Conservation (phyloP, 75 land plant genomes). For the Ceratopteris richardii region DNA sequence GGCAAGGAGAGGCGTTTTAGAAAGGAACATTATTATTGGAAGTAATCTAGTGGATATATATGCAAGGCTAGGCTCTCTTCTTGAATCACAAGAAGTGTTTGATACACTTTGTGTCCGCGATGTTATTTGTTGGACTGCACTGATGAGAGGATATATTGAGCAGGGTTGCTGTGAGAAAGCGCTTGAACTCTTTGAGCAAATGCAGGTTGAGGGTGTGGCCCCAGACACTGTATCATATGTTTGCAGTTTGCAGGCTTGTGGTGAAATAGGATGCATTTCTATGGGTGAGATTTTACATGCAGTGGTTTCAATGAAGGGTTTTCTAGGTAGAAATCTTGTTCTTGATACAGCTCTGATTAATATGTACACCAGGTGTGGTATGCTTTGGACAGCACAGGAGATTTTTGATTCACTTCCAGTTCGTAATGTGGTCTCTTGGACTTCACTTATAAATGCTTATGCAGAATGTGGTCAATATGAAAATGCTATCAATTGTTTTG, state of each 20-base stretch:
- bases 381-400: conserved; percentile 4
- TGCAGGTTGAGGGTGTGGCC: conserved; percentile 27
- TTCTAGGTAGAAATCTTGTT: conserved; percentile 1
- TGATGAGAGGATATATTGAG: conserved; percentile 29
- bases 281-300: conserved; percentile 32
- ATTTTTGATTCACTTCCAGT: conserved; percentile 14
- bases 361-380: conserved; percentile 10
- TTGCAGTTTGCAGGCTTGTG: conserved; percentile 32
- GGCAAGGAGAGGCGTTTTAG: background rate
- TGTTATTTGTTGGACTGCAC: conserved; percentile 32
- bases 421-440: conserved; percentile 21
- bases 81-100: conserved; percentile 6
- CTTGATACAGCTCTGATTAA: conserved; percentile 10
- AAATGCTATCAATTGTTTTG: conserved; percentile 16
- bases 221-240: conserved; percentile 32
- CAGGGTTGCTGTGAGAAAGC: conserved; percentile 20
- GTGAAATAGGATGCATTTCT: conserved; percentile 15
- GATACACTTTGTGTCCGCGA: conserved; percentile 4
- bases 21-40: background rate
- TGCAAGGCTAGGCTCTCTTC: conserved; percentile 1
- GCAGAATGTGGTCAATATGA: conserved; percentile 11
- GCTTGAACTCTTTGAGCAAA: conserved; percentile 16
- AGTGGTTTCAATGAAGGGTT: conserved; percentile 12
- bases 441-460: conserved; percentile 24
- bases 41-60: conserved; percentile 16